These are phyloP conservation scores for Thielaviopsis euricoi DNA, from an alignment of 2,329 filamentous ascomycete genomes.

Conservation along the genomic window DNA sequence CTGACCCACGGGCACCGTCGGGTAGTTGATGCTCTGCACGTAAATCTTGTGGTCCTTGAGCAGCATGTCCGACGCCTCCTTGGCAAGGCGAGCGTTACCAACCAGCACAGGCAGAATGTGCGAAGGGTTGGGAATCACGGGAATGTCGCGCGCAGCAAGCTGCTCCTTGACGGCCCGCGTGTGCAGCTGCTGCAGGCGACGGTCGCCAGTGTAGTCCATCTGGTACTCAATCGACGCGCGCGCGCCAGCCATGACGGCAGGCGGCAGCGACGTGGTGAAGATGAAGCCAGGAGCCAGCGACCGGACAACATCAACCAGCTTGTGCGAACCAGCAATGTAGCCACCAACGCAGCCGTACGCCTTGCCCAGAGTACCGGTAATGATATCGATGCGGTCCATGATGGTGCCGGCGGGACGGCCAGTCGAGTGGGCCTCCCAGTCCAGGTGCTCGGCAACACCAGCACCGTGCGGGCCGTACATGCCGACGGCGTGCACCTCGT, in stretches of 20 bases:
- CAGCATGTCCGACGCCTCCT: constrained; percentile 80
- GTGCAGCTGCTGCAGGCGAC: constrained; percentile 85
- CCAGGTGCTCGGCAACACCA: constrained; percentile 91
- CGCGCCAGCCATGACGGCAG: constrained; percentile 92
- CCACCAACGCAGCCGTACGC: constrained; percentile 95
- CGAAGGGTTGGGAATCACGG: constrained; percentile 92
- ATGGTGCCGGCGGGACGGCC: constrained; percentile 65
- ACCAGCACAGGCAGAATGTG: constrained; percentile 93
- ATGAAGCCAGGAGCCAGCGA: constrained; percentile 96
- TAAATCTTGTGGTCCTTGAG: constrained; percentile 86
- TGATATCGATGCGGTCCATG: constrained; percentile 94
- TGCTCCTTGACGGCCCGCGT: constrained; percentile 86
- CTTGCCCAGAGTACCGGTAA: constrained; percentile 92
- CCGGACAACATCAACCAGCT: constrained; percentile 80
- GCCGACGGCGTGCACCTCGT: constrained; percentile 96
- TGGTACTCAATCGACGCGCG: constrained; percentile 88
- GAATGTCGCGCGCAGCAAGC: constrained; percentile 64
- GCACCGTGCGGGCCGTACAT: constrained; percentile 97
- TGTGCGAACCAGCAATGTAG: constrained; percentile 82
- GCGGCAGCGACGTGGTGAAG: constrained; percentile 92
- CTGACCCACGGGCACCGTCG: constrained; percentile 93
- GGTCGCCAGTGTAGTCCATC: constrained; percentile 67
- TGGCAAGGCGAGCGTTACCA: constrained; percentile 83
- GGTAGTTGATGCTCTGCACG: constrained; percentile 98
- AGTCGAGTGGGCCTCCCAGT: constrained; percentile 70